Conservation (phyloP, 192 early-diverging fungal species). For the Gigaspora rosea region DNA sequence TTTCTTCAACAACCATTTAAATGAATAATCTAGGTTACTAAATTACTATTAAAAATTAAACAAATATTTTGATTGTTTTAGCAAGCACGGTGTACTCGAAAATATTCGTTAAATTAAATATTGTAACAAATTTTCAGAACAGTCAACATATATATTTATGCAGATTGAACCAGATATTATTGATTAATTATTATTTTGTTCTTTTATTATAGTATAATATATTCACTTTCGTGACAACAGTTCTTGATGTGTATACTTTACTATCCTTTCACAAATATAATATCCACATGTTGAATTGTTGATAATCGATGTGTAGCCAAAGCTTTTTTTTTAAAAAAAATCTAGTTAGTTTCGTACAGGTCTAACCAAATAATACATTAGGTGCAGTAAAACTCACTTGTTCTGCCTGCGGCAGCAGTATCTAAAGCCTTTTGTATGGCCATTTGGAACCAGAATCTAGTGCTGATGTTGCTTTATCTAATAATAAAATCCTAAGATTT, state of each 20-base stretch:
- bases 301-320: conserved; percentile 73
- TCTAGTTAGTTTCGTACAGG: too few relatives aligned
- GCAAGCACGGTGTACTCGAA: too few relatives aligned
- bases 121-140: too few relatives aligned
- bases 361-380: too few relatives aligned
- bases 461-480: conserved; percentile 86
- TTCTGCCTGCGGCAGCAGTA: conserved; percentile 66
- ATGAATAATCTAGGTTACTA: too few relatives aligned
- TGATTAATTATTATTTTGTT: too few relatives aligned
- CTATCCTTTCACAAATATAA: conserved; percentile 83
- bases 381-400: conserved; percentile 36
- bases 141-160: too few relatives aligned
- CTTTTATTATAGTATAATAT: conserved; percentile 45
- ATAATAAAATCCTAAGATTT: conserved; percentile 74
- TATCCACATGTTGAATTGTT: conserved; percentile 69
- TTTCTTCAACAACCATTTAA: too few relatives aligned
- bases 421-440: conserved; percentile 72
- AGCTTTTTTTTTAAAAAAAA: conserved; percentile 18
- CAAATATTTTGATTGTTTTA: too few relatives aligned
- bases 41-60: too few relatives aligned
- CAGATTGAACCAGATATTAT: too few relatives aligned
- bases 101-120: too few relatives aligned
- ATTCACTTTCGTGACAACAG: conserved; percentile 64
- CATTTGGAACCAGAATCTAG: conserved; percentile 71
- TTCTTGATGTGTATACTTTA: conserved; percentile 70